Evolutionary conservation across 805 yeast species (phyloP).

Genomic region (Scheffersomyces spartinae): DNA sequence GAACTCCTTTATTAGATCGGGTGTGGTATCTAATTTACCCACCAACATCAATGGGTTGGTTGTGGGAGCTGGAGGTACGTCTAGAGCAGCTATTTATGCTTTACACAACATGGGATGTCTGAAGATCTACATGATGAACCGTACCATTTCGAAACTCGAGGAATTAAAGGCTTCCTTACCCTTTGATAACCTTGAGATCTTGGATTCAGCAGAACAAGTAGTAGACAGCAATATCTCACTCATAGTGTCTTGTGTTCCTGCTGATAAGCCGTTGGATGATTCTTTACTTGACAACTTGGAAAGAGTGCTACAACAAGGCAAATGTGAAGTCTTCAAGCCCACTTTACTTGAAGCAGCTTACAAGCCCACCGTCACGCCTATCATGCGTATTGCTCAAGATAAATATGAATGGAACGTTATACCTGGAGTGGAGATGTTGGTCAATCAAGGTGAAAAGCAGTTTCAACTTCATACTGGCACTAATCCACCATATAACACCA

Average conservation of each 20-base stretch:
- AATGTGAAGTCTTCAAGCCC: slow-evolving; percentile 31
- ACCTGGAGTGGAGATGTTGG: slow-evolving; percentile 86
- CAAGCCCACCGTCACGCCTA: slow-evolving; percentile 78
- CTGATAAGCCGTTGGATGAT: slow-evolving; percentile 56
- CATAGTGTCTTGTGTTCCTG: slow-evolving; percentile 76
- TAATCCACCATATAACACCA: slow-evolving; percentile 48
- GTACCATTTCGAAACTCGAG: slow-evolving; percentile 57
- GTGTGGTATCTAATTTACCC: slow-evolving; percentile 37
- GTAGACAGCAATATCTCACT: slow-evolving; percentile 39
- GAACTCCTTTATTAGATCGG: slow-evolving; percentile 51
- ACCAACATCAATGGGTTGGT: slow-evolving; percentile 51
- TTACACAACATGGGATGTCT: slow-evolving; percentile 66
- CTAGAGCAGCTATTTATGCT: slow-evolving; percentile 90
- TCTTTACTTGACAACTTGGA: slow-evolving; percentile 37
- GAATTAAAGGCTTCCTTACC: slow-evolving; percentile 56
- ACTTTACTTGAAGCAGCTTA: slow-evolving; percentile 86
- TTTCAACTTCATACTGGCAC: slow-evolving; percentile 66
- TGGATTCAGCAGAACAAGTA: slow-evolving; percentile 39
- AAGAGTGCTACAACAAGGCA: slow-evolving; percentile 32
- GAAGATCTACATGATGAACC: slow-evolving; percentile 67
- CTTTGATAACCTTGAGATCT: slow-evolving; percentile 40
- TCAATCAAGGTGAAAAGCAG: slow-evolving; percentile 87
- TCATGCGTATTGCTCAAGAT: slow-evolving; percentile 65
- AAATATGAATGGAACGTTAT: slow-evolving; percentile 67
- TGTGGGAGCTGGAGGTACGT: slow-evolving; percentile 96